Evolutionary conservation across 2,329 filamentous ascomycete genomes (phyloP).

Genomic region (Uncinocarpus reesii): DNA sequence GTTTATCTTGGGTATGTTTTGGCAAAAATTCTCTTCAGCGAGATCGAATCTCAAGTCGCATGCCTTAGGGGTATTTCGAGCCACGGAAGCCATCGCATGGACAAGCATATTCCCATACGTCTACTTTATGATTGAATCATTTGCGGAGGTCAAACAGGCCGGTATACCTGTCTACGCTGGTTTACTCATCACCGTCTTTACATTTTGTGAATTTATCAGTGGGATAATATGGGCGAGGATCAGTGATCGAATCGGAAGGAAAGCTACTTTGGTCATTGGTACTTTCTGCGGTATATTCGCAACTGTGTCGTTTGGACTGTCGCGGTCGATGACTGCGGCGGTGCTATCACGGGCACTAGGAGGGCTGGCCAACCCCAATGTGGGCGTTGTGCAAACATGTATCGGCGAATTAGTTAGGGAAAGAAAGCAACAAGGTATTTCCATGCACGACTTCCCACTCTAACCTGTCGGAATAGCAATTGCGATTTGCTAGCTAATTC

Average conservation of each 20-base stretch:
- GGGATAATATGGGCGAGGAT: conserved; percentile 9
- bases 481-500: neutral
- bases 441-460: neutral
- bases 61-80: conserved; percentile 13
- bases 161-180: conserved; percentile 7
- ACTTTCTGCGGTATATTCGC: conserved; percentile 2
- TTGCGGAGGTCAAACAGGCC: conserved; percentile 5
- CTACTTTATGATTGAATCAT: conserved; percentile 11
- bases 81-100: conserved; percentile 15
- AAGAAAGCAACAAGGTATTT: conserved; percentile 3
- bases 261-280: conserved; percentile 13
- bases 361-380: conserved; percentile 13
- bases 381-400: conserved; percentile 10
- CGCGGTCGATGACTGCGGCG: neutral
- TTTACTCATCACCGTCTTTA: conserved; percentile 10
- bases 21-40: too few relatives aligned
- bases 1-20: too few relatives aligned
- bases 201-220: conserved; percentile 14
- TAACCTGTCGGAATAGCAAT: neutral
- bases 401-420: conserved; percentile 12
- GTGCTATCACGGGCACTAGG: conserved; percentile 9
- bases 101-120: conserved; percentile 14
- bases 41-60: too few relatives aligned
- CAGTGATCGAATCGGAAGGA: conserved; percentile 13
- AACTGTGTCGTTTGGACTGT: conserved; percentile 12